Base-by-base conservation (phyloP, 805 yeast species). In the Yarrowia porcina region DNA sequence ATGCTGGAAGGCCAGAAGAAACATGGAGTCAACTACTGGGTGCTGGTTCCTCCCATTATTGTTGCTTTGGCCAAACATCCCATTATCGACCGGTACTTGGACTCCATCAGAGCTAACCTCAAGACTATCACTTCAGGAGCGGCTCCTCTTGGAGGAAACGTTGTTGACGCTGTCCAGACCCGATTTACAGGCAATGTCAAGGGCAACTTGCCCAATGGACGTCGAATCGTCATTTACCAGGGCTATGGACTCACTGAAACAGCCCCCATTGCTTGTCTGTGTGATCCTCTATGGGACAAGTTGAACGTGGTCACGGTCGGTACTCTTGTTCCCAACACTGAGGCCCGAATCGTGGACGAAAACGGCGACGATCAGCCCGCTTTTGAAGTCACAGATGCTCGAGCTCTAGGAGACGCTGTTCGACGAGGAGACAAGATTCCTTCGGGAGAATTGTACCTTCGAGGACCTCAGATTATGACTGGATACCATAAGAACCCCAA, bases 391-490 rank as follows among this genome's bases (percentile, higher is more conserved):
- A 2, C 47, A 9, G 49, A 56, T 21, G 49, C 61, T 15, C 36
- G 49, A 30, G 49, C 47, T 32, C 47, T 56, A 11, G 35, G 17
- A 15, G 61, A 56, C 20, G 61, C 61, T 13, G 61, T 56, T 8
- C 36, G 61, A 39, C 27, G 61, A 56, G 61, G 61, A 27, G 61
- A 56, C 28, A 56, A 56, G 21, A 56, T 56, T 28, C 61, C 61
- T 30, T 66, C 32, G 9, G 86, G 86, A n/a, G 88, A 83, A 66
- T 69, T 83, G 44, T 73, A 79, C 66, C 70, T 83, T 15, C 69
- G 82, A 23, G 87, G 88, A 1, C 81, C 84, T 2, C 84, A 82
- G 65, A 75, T 83, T n/a, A 83, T 83, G 69, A 62, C 69, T 41
- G 77, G 78, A 21, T 83, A 83, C 71, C 83, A 73, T 73, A 76